Conservation (phyloP, 768 basidiomycete genomes). For the Lepiota venenata region DNA sequence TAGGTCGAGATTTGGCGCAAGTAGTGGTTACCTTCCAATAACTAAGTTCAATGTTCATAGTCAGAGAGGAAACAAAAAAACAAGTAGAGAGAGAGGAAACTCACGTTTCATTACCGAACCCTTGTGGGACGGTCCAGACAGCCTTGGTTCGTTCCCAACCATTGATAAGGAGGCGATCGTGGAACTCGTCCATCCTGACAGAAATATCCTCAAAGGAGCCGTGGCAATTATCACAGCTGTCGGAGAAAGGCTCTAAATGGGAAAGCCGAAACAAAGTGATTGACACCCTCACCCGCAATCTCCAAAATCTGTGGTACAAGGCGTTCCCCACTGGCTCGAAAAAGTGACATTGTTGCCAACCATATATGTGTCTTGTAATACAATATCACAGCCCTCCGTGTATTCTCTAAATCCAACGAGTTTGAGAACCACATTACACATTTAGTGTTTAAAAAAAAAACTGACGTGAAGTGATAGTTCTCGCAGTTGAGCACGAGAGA, state of each 20-base stretch:
- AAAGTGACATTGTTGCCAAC: slow-evolving; percentile 62
- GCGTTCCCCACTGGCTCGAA: slow-evolving; percentile 57
- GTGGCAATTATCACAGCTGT: slow-evolving; percentile 56
- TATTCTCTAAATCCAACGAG: slow-evolving; percentile 25
- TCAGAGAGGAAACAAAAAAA: background rate
- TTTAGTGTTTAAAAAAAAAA: background rate
- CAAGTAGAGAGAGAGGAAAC: slow-evolving; percentile 11
- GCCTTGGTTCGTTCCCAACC: slow-evolving; percentile 69
- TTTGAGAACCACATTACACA: background rate
- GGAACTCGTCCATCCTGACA: slow-evolving; percentile 63
- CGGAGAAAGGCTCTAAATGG: background rate
- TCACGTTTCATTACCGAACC: slow-evolving; percentile 61
- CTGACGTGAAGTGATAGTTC: slow-evolving; percentile 58
- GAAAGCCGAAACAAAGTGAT: background rate
- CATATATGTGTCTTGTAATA: slow-evolving; percentile 67
- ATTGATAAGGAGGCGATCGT: slow-evolving; percentile 51
- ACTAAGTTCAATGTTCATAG: slow-evolving; percentile 17
- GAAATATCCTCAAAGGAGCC: slow-evolving; percentile 72
- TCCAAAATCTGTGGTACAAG: slow-evolving; percentile 63
- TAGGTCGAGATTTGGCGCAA: background rate
- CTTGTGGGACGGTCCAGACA: slow-evolving; percentile 81
- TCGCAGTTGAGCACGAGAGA: slow-evolving; percentile 64
- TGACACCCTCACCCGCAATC: slow-evolving; percentile 61
- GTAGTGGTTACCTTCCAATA: slow-evolving; percentile 44
- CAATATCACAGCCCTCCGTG: slow-evolving; percentile 61